A percentile compares a stretch with the other conserved stretches of the same genome.
Conservation (phyloP, 805 yeast species). For the Teunomyces funiuensis region DNA sequence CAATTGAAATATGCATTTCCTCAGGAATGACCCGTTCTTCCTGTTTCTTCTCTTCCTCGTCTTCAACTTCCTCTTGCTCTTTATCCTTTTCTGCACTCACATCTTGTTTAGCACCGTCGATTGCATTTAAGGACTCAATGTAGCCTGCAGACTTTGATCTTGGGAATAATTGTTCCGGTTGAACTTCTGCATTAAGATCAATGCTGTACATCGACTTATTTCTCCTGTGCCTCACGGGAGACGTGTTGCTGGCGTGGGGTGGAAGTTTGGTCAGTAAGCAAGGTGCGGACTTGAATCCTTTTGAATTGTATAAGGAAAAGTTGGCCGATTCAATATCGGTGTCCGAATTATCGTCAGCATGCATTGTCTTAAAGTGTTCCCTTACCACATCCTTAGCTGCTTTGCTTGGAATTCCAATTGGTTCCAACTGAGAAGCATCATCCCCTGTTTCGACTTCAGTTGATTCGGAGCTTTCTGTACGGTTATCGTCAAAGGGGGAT, state of each 20-base stretch:
- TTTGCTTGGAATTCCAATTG: constrained; percentile 36
- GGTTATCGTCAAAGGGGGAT: constrained; percentile 26
- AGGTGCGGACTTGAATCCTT: constrained; percentile 22
- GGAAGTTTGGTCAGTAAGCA: constrained; percentile 13
- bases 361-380: constrained; percentile 25
- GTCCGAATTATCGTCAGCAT: constrained; percentile 26
- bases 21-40: constrained; percentile 7
- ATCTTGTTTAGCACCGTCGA: background rate
- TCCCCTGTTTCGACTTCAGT: background rate
- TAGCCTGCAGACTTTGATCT: constrained; percentile 13
- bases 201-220: constrained; percentile 40
- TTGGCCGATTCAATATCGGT: constrained; percentile 30
- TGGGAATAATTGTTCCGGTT: background rate
- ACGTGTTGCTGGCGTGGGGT: constrained; percentile 7
- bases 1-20: constrained; percentile 23
- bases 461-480: constrained; percentile 15
- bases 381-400: constrained; percentile 29
- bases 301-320: constrained; percentile 16
- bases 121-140: background rate
- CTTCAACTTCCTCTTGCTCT: background rate
- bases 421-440: constrained; percentile 22
- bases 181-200: constrained; percentile 14
- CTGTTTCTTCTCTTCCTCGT: no score
- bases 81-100: background rate
- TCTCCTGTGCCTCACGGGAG: constrained; percentile 36